These are phyloP conservation scores for Irpex sp. DNA, from an alignment of 1,284 basidiomycete species.

Conservation along the genomic window DNA sequence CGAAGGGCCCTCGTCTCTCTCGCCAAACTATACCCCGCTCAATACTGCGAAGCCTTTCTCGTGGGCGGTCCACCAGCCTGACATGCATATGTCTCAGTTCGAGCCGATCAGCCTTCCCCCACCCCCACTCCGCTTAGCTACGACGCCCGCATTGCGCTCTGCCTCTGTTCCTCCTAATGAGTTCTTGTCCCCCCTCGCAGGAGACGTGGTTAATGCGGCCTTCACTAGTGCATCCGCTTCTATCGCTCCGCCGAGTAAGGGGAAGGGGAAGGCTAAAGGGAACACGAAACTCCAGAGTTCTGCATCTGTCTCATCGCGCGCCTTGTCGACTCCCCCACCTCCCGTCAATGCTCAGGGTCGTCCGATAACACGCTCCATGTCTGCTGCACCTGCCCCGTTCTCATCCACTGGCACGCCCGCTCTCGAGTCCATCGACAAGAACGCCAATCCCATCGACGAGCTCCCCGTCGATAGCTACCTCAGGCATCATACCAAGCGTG, in stretches of 20 bases:
- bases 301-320: not conserved
- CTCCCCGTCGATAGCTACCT: not conserved
- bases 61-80: not conserved
- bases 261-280: not conserved
- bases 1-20: not conserved
- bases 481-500: not conserved
- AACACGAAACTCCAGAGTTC: not conserved
- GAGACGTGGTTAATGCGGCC: too few relatives aligned
- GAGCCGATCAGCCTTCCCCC: not conserved
- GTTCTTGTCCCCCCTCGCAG: too few relatives aligned
- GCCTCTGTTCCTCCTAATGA: not conserved
- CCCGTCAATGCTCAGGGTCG: not conserved
- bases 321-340: not conserved
- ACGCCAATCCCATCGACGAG: not conserved
- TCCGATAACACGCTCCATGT: not conserved
- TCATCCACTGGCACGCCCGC: not conserved
- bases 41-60: not conserved
- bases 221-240: not conserved
- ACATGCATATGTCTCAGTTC: not conserved
- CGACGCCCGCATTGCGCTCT: not conserved
- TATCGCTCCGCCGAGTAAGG: not conserved
- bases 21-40: too few relatives aligned
- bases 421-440: not conserved
- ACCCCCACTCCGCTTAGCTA: not conserved
- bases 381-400: not conserved